These are phyloP conservation scores for Solanum appendiculatum DNA, from an alignment of 257 asterid species.

Conservation along the genomic window DNA sequence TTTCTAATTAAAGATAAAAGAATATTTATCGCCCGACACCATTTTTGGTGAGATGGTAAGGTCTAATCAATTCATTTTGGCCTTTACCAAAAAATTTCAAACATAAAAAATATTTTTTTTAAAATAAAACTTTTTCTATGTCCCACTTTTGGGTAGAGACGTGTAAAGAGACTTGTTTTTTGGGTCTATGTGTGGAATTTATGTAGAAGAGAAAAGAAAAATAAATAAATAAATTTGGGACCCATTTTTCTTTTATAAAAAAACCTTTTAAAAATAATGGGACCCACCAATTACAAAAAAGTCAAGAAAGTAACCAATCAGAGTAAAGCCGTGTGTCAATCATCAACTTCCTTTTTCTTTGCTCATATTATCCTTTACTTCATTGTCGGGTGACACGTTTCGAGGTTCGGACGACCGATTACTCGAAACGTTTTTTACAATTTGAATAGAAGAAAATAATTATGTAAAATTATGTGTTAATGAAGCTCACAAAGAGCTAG, in stretches of 20 bases:
- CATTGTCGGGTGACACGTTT: constrained; percentile 72
- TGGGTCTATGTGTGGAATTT: constrained; percentile 14
- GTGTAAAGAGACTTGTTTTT: constrained; percentile 30
- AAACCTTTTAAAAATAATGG: no score
- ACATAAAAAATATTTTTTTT: neutral
- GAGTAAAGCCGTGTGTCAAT: constrained; percentile 44
- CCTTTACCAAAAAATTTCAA: neutral
- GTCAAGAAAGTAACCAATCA: constrained; percentile 57
- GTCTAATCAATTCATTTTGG: constrained; percentile 27
- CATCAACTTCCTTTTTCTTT: constrained; percentile 35
- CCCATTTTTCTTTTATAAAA: neutral
- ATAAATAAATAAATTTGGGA: neutral
- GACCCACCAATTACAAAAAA: constrained; percentile 19
- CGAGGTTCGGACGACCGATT: neutral
- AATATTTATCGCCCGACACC: neutral
- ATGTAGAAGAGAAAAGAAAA: neutral
- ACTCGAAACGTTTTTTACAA: neutral
- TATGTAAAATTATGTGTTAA: neutral
- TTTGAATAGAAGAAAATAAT: neutral
- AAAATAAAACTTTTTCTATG: constrained; percentile 3
- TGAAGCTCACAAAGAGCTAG: neutral
- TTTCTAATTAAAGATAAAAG: neutral
- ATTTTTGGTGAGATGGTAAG: neutral
- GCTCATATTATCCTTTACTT: constrained; percentile 33
- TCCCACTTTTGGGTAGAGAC: constrained; percentile 21